A percentile compares a stretch with the other conserved stretches of the same genome.
These are phyloP conservation scores for Cudoniella acicularis DNA, from an alignment of 495 filamentous ascomycete genomes.

Conservation along the genomic window DNA sequence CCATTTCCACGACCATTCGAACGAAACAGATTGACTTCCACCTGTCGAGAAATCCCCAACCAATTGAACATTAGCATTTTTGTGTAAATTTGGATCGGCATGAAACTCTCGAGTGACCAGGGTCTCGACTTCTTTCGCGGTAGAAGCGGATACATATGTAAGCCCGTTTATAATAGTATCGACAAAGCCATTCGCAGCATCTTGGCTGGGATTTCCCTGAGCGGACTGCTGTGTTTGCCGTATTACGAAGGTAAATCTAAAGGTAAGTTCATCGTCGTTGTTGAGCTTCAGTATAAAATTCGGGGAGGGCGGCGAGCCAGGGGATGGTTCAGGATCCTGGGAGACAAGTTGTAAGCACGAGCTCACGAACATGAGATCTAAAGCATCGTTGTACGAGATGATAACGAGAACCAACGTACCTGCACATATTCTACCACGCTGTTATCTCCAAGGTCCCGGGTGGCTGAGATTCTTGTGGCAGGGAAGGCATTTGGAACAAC, in stretches of 20 bases:
- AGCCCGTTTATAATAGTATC: slow-evolving; percentile 85
- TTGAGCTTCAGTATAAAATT: slow-evolving; percentile 79
- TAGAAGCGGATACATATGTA: slow-evolving; percentile 88
- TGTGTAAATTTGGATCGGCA: slow-evolving; percentile 94
- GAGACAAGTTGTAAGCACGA: slow-evolving; percentile 2
- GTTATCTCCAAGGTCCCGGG: slow-evolving; percentile 70
- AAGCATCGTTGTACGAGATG: not conserved
- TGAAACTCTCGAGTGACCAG: slow-evolving; percentile 93
- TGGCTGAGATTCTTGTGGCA: slow-evolving; percentile 72
- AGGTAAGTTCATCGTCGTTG: slow-evolving; percentile 87
- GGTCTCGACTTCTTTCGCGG: slow-evolving; percentile 81
- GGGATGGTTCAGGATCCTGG: slow-evolving; percentile 74
- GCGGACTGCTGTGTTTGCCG: slow-evolving; percentile 59
- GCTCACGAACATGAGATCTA: not conserved
- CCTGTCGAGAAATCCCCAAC: slow-evolving; percentile 84
- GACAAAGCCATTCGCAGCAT: slow-evolving; percentile 41
- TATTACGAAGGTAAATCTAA: slow-evolving; percentile 88
- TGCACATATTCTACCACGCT: slow-evolving; percentile 85
- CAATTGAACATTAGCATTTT: slow-evolving; percentile 91
- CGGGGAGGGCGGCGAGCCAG: slow-evolving; percentile 52
- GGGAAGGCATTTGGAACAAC: slow-evolving; percentile 88
- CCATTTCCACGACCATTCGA: slow-evolving; percentile 97
- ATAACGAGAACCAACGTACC: slow-evolving; percentile 44
- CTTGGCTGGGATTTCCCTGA: slow-evolving; percentile 44
- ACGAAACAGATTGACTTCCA: slow-evolving; percentile 77